phyloP scores from a whole-genome alignment of 78 protist species.

The Dictyostelium brefeldianum region DNA sequence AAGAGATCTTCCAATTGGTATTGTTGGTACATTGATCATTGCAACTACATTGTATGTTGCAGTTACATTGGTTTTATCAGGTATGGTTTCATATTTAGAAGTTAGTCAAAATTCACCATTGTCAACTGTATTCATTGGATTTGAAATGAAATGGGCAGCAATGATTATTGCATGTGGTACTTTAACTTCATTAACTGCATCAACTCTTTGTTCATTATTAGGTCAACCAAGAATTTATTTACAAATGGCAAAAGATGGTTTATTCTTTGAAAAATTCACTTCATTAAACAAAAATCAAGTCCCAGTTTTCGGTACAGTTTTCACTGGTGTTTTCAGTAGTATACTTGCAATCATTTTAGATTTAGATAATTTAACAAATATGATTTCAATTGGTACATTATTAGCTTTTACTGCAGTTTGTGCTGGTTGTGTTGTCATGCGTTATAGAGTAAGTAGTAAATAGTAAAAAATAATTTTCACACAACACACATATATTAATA shows the following conservation, averaged over 20 bases:
- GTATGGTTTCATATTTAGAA: conserved; percentile 37
- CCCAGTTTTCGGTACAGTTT: conserved; percentile 75
- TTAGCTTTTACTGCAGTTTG: conserved; percentile 86
- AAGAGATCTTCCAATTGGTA: conserved; percentile 87
- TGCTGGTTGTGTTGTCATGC: conserved; percentile 72
- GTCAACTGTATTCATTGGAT: conserved; percentile 30
- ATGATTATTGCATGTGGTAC: conserved; percentile 57
- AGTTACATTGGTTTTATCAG: conserved; percentile 79
- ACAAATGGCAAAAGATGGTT: conserved; percentile 88
- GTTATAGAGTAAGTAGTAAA: conserved; percentile 19
- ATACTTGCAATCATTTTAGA: conserved; percentile 58
- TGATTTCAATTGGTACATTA: conserved; percentile 84
- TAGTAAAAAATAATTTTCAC: too few relatives aligned
- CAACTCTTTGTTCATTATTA: conserved; percentile 76
- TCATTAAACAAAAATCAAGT: conserved; percentile 53
- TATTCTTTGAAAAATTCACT: conserved; percentile 59
- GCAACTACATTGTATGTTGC: conserved; percentile 74
- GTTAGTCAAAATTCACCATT: conserved; percentile 48
- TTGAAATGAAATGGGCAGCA: conserved; percentile 59
- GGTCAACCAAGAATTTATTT: conserved; percentile 87
- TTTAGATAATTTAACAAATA: conserved; percentile 44
- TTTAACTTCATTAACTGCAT: conserved; percentile 77
- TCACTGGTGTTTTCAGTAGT: conserved; percentile 72
- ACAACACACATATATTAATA: too few relatives aligned
- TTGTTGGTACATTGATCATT: conserved; percentile 70